These are phyloP conservation scores for Lactarius vividus DNA, from an alignment of 768 basidiomycete genomes.

Conservation along the genomic window DNA sequence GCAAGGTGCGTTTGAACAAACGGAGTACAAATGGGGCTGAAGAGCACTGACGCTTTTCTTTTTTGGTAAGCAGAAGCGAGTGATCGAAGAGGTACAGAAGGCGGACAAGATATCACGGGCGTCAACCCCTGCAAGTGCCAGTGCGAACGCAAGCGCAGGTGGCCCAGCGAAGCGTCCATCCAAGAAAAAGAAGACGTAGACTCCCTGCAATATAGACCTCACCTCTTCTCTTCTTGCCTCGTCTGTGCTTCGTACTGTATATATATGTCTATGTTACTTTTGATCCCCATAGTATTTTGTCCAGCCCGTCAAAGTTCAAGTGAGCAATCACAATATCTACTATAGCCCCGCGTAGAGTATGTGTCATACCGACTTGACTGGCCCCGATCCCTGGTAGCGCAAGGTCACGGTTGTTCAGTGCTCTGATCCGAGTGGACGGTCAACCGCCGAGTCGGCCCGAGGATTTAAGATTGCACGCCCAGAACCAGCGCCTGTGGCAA, in stretches of 20 bases:
- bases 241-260: background rate
- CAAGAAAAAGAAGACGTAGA: slow-evolving; percentile 68
- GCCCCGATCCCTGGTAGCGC: background rate
- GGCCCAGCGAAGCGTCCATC: slow-evolving; percentile 48
- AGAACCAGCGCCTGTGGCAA: background rate
- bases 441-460: no score
- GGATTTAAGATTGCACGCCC: no score
- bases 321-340: background rate
- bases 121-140: slow-evolving; percentile 54
- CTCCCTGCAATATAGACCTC: background rate
- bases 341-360: background rate
- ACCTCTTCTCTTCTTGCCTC: slow-evolving; percentile 1
- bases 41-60: slow-evolving; percentile 3
- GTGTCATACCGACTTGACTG: background rate
- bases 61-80: slow-evolving; percentile 55
- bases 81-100: slow-evolving; percentile 63
- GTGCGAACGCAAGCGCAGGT: slow-evolving; percentile 43
- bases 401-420: no score
- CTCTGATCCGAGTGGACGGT: no score
- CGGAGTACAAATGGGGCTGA: background rate
- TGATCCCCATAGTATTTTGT: background rate
- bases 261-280: slow-evolving; percentile 2
- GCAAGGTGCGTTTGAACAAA: slow-evolving; percentile 50
- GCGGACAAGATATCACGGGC: slow-evolving; percentile 51
- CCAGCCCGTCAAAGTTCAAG: background rate